phyloP scores from a whole-genome alignment of 208 protist genomes.

The Novymonas esmeraldas region DNA sequence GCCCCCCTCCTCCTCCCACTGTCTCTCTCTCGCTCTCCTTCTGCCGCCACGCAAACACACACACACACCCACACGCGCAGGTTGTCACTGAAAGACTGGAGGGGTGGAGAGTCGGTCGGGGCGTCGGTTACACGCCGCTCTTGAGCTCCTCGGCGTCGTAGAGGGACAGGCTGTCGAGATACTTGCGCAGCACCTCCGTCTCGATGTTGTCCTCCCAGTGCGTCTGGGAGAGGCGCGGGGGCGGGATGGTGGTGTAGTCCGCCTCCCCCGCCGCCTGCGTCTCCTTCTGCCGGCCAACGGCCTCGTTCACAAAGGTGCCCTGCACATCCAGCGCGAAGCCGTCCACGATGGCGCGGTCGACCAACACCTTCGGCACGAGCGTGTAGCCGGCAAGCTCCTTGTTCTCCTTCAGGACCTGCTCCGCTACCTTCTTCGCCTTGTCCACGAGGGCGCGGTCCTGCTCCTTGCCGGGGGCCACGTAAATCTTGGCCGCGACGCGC shows the following conservation, averaged over 20 bases:
- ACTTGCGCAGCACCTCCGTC: constrained; percentile 85
- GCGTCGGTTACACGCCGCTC: constrained; percentile 67
- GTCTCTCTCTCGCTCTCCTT: too few species aligned
- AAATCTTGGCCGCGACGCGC: constrained; percentile 78
- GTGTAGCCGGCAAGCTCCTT: constrained; percentile 71
- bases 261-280: constrained; percentile 47
- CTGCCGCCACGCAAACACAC: too few species aligned
- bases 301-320: constrained; percentile 80
- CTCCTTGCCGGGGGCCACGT: constrained; percentile 77
- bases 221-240: constrained; percentile 56
- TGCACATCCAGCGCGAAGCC: constrained; percentile 90
- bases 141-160: constrained; percentile 90
- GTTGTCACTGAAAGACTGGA: too few species aligned
- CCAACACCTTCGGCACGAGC: constrained; percentile 75
- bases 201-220: constrained; percentile 89
- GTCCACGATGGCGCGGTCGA: constrained; percentile 82
- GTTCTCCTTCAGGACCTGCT: constrained; percentile 67
- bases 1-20: too few species aligned
- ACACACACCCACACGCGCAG: too few species aligned
- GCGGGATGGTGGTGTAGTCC: constrained; percentile 87
- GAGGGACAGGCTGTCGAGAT: constrained; percentile 79
- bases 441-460: constrained; percentile 42
- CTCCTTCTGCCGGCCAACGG: constrained; percentile 55
- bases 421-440: constrained; percentile 73
- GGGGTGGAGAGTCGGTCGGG: too few species aligned